Conservation (phyloP, 108 stramenopile genomes). For the Licmophora abbreviata region DNA sequence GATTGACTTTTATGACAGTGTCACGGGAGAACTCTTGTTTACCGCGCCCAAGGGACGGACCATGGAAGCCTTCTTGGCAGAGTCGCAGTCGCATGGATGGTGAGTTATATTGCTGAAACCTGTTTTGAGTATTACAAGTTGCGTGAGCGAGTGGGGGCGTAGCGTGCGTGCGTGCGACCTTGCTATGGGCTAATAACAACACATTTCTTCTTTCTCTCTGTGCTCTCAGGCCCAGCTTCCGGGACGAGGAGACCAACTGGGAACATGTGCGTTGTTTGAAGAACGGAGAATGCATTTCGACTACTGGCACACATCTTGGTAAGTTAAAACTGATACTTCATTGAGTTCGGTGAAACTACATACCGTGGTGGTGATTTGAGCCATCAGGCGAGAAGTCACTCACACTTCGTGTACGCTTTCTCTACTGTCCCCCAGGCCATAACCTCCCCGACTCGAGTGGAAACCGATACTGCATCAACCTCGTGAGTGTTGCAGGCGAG, state of each 20-base stretch:
- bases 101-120: too few species aligned
- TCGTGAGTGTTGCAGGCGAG: conserved; percentile 82
- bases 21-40: conserved; percentile 70
- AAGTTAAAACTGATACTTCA: too few species aligned
- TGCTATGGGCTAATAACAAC: too few species aligned
- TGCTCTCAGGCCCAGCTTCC: conserved; percentile 50
- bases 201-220: too few species aligned
- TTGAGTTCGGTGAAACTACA: too few species aligned
- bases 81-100: conserved; percentile 65
- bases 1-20: conserved; percentile 75
- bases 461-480: conserved; percentile 89
- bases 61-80: conserved; percentile 65
- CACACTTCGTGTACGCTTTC: too few species aligned
- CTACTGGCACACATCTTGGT: conserved; percentile 50
- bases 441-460: conserved; percentile 62
- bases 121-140: conserved; percentile 29
- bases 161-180: too few species aligned
- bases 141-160: too few species aligned
- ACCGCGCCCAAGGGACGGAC: conserved; percentile 61
- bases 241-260: conserved; percentile 31
- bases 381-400: too few species aligned
- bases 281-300: conserved; percentile 31
- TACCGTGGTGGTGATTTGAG: too few species aligned
- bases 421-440: too few species aligned
- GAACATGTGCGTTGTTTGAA: conserved; percentile 29